phyloP scores from a whole-genome alignment of 129 eudicot genomes.

The Tagetes erecta region DNA sequence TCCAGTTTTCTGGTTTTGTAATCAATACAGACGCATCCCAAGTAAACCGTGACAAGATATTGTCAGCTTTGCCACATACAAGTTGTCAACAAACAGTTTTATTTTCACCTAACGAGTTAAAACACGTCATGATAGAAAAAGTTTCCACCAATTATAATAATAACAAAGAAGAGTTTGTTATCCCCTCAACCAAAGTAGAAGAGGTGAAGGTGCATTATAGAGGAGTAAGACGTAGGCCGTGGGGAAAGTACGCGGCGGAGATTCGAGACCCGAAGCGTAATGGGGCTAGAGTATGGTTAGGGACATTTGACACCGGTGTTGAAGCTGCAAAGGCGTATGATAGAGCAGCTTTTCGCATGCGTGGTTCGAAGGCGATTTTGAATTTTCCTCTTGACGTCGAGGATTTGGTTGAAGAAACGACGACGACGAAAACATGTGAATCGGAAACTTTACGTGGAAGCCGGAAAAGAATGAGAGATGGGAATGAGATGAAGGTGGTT shows the following conservation, averaged over 20 bases:
- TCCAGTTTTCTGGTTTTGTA: not conserved
- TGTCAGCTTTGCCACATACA: too few relatives aligned
- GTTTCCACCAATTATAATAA: too few relatives aligned
- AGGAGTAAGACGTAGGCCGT: slow-evolving; percentile 33
- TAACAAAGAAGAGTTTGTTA: too few relatives aligned
- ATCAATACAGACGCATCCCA: not conserved
- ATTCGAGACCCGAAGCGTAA: slow-evolving; percentile 37
- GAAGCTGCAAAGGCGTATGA: slow-evolving; percentile 35
- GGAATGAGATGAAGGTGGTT: slow-evolving; percentile 18
- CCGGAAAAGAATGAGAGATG: slow-evolving; percentile 24
- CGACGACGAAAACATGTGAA: not conserved
- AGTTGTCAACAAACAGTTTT: too few relatives aligned
- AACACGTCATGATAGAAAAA: too few relatives aligned
- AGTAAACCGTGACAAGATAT: too few relatives aligned
- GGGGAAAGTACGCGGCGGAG: slow-evolving; percentile 40
- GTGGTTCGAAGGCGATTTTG: slow-evolving; percentile 28
- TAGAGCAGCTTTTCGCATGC: slow-evolving; percentile 28
- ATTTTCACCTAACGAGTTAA: too few relatives aligned
- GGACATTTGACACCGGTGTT: slow-evolving; percentile 21
- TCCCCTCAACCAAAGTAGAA: not conserved
- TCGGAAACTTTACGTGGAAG: not conserved
- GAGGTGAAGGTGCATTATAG: slow-evolving; percentile 26
- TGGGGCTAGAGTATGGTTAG: slow-evolving; percentile 27
- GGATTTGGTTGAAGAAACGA: not conserved
- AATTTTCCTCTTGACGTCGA: slow-evolving; percentile 26